phyloP scores from a whole-genome alignment of 2,329 filamentous ascomycete genomes.

The Eurotiales sp. region DNA sequence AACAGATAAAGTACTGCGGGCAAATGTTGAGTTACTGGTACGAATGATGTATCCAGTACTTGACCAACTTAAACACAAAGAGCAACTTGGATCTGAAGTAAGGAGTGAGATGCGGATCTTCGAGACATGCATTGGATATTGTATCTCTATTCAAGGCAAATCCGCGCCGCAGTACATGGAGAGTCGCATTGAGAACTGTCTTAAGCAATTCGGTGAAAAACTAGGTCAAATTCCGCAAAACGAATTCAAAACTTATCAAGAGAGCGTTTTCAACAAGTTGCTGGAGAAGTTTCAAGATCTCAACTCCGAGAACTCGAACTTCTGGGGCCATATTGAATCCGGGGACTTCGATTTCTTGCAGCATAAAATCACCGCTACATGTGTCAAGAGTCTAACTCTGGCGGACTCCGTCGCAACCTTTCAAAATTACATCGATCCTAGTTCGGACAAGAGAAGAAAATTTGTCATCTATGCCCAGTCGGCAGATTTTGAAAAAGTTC shows the following conservation, averaged over 20 bases:
- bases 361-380: slow-evolving; percentile 71
- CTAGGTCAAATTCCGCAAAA: slow-evolving; percentile 72
- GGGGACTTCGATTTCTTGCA: slow-evolving; percentile 89
- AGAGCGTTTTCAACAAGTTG: slow-evolving; percentile 79
- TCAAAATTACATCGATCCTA: slow-evolving; percentile 68
- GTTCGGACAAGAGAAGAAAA: no score
- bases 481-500: no score
- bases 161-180: slow-evolving; percentile 79
- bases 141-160: slow-evolving; percentile 92
- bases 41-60: slow-evolving; percentile 94
- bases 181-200: slow-evolving; percentile 79
- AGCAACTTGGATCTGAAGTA: slow-evolving; percentile 95
- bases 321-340: slow-evolving; percentile 79
- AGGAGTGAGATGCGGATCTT: slow-evolving; percentile 72
- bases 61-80: slow-evolving; percentile 90
- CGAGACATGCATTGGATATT: slow-evolving; percentile 76
- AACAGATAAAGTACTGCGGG: slow-evolving; percentile 65
- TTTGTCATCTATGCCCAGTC: no score
- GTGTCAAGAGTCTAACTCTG: slow-evolving; percentile 72
- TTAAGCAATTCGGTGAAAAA: slow-evolving; percentile 62
- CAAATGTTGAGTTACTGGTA: slow-evolving; percentile 74
- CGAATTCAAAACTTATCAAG: slow-evolving; percentile 88
- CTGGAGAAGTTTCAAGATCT: slow-evolving; percentile 92
- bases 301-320: slow-evolving; percentile 72
- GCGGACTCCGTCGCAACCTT: slow-evolving; percentile 77